Percentiles rank a stretch among this genome's conserved stretches.
Evolutionary conservation across 2,329 filamentous ascomycete species (phyloP).

Genomic region (Cercospora zeae-maydis): DNA sequence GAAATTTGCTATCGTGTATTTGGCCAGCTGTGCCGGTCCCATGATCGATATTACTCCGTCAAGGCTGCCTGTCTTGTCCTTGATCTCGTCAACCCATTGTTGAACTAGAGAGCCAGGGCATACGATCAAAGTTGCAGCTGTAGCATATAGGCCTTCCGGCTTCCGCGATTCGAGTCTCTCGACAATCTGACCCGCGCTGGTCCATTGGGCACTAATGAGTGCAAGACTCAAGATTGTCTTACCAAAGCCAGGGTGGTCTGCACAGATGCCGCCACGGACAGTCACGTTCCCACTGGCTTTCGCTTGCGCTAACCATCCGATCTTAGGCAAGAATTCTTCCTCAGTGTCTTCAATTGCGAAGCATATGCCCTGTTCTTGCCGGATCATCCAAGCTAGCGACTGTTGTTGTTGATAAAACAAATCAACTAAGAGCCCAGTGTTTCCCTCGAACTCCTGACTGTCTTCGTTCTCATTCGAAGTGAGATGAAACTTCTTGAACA

Average conservation of each 20-base stretch:
- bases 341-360: slow-evolving; percentile 56
- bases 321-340: slow-evolving; percentile 47
- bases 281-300: slow-evolving; percentile 41
- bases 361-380: slow-evolving; percentile 47
- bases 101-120: slow-evolving; percentile 53
- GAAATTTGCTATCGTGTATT: slow-evolving; percentile 45
- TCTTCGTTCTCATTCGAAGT: slow-evolving; percentile 15
- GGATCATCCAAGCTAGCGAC: slow-evolving; percentile 58
- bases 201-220: slow-evolving; percentile 46
- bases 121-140: slow-evolving; percentile 58
- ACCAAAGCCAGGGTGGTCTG: slow-evolving; percentile 63
- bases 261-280: slow-evolving; percentile 59
- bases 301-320: slow-evolving; percentile 56
- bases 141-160: slow-evolving; percentile 39
- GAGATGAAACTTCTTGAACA: slow-evolving; percentile 25
- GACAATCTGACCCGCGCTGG: neutral
- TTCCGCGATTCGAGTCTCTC: slow-evolving; percentile 7
- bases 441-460: neutral
- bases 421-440: slow-evolving; percentile 33
- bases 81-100: slow-evolving; percentile 58
- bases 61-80: slow-evolving; percentile 43
- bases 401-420: slow-evolving; percentile 53
- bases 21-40: slow-evolving; percentile 39
- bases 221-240: slow-evolving; percentile 62
- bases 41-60: slow-evolving; percentile 45